A percentile compares a stretch with the other conserved stretches of the same genome.
Evolutionary conservation across 192 early-diverging fungal genomes (phyloP).

Genomic region (Podochytrium sp.): DNA sequence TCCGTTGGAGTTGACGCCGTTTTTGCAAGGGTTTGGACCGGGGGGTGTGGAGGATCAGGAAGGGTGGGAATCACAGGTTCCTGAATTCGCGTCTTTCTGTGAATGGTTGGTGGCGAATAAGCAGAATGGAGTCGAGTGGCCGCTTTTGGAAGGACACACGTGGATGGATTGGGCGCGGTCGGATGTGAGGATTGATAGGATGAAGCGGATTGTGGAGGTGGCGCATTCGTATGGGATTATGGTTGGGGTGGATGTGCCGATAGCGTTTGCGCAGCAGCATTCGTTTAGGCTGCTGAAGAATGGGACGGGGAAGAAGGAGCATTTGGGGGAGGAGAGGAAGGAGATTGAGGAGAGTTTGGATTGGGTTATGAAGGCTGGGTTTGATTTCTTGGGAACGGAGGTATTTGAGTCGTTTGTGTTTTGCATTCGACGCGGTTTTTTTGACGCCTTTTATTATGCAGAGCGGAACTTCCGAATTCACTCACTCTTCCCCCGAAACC

Average conservation of each 20-base stretch:
- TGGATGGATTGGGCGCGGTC: slow-evolving; percentile 19
- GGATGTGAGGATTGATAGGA: slow-evolving; percentile 2
- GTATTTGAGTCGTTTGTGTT: background rate
- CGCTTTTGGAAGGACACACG: slow-evolving; percentile 17
- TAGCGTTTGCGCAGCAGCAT: slow-evolving; percentile 36
- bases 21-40: slow-evolving; percentile 29
- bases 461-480: slow-evolving; percentile 34
- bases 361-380: slow-evolving; percentile 28
- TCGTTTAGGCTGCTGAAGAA: slow-evolving; percentile 28
- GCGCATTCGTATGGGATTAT: slow-evolving; percentile 18
- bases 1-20: slow-evolving; percentile 27
- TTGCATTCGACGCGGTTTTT: background rate
- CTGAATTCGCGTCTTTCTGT: slow-evolving; percentile 14
- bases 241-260: slow-evolving; percentile 29
- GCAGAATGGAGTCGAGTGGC: slow-evolving; percentile 34
- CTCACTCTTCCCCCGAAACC: slow-evolving; percentile 20
- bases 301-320: background rate
- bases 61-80: slow-evolving; percentile 28
- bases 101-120: slow-evolving; percentile 32
- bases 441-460: slow-evolving; percentile 4
- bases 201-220: slow-evolving; percentile 19
- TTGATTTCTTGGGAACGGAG: slow-evolving; percentile 35
- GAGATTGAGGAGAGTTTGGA: slow-evolving; percentile 26
- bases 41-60: background rate
- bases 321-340: slow-evolving; percentile 23